Evolutionary conservation across 306 rosid species (phyloP), one percentile per base, ranked within the genome.

Genomic region (Fragaria vesca): DNA sequence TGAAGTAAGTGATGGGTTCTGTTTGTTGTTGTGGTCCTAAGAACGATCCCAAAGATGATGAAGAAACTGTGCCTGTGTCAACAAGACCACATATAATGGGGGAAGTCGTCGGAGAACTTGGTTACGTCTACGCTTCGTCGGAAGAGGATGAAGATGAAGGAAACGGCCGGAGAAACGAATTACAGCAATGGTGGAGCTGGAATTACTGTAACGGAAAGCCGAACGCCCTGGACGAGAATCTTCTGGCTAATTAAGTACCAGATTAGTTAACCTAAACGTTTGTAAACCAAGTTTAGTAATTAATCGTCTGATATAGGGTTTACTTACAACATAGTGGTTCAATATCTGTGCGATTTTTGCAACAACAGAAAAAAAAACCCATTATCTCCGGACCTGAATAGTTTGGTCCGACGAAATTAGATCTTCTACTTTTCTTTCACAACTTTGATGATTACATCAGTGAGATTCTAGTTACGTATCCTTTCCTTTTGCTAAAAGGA

Each of bases 1-100:
- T 9, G 9, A 62, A 65, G 45, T 17, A 17, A 36, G 47, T 18
- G 70, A 66, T 45, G 70, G 70, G 70, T 74, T 74, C 78, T 61
- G 43, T 10, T 26, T 43, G 24, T 26, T 74, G 57, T 74, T 74
- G 70, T 28, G 12, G 20, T 65, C 11, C 12, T 17, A 50, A 8
- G 10, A 43, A 43, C 11, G 58, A 73, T 38, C 52, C 38, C 15
- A 8, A 11, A 43, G 47, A 38, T 12, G 67, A 55, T 6, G 32
- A 36, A 8, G 70, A 34, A 36, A 12, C 24, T 17, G 2, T 66
- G 70, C 47, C 47, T 36, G 47, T 36, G 70, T 66, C 70, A 66
- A 66, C 7, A 66, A 18, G 46, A 66, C 70, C 47, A 13, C 3
- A 15, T 46, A 66, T 66, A 18, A 66, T 36, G 26, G 70, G n/a